Percentiles rank a stretch among this genome's conserved stretches.
Evolutionary conservation across 176 grass and related monocot genomes (phyloP).

Genomic region (Oropetium thomaeum): DNA sequence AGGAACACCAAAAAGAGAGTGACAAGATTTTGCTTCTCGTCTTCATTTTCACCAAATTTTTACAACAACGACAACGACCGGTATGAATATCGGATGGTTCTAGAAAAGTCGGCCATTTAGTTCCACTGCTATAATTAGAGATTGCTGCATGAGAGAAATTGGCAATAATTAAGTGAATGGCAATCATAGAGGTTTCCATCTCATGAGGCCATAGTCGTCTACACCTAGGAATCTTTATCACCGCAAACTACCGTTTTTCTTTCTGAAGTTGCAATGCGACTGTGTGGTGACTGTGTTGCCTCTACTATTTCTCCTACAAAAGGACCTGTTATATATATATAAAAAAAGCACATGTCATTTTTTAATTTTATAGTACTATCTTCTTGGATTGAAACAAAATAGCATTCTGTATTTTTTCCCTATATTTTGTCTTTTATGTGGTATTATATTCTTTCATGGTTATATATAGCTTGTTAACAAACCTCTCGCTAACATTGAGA

Average conservation of each 20-base stretch:
- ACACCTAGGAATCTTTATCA: background rate
- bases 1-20: background rate
- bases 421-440: background rate
- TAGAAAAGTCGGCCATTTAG: conserved; percentile 17
- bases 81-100: conserved; percentile 2
- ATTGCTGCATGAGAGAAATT: background rate
- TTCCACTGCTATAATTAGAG: background rate
- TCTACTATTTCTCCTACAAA: background rate
- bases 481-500: too few species aligned
- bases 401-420: background rate
- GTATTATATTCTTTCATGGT: background rate
- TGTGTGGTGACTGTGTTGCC: background rate
- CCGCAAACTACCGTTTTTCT: background rate
- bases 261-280: background rate
- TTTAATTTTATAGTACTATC: background rate
- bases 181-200: background rate
- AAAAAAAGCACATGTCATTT: background rate
- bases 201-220: background rate
- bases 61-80: conserved; percentile 13
- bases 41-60: conserved; percentile 12
- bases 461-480: too few species aligned
- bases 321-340: too few species aligned
- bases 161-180: background rate
- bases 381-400: background rate
- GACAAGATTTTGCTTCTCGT: background rate